Evolutionary conservation across 192 early-diverging fungal species (phyloP).

Genomic region (Diversispora eburnea): DNA sequence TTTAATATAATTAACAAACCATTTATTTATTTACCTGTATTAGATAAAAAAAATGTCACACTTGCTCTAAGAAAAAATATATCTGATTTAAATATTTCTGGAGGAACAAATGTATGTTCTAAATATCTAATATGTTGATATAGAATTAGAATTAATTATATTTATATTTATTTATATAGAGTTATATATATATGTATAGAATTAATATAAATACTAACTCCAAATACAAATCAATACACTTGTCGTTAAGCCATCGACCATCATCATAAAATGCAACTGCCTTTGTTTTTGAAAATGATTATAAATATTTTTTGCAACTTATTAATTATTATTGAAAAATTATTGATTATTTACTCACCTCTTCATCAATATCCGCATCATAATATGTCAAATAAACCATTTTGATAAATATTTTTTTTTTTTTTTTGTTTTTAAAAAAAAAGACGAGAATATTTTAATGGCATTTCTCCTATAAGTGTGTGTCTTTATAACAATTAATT

Average conservation of each 20-base stretch:
- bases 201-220: background rate
- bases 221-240: slow-evolving; percentile 14
- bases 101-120: no score
- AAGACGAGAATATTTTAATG: no score
- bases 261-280: background rate
- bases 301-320: background rate
- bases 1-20: no score
- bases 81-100: no score
- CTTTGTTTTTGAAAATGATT: background rate
- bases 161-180: background rate
- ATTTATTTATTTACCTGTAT: no score
- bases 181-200: background rate
- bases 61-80: no score
- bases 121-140: background rate
- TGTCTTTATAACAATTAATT: no score
- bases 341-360: background rate
- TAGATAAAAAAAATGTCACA: no score
- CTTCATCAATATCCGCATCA: background rate
- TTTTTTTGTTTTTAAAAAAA: no score
- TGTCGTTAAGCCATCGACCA: slow-evolving; percentile 17
- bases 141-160: background rate
- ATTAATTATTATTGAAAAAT: background rate
- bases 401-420: no score
- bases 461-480: no score
- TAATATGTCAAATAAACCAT: background rate